phyloP scores from a whole-genome alignment of 2,329 filamentous ascomycete species.

The Neofusicoccum umdonicola region DNA sequence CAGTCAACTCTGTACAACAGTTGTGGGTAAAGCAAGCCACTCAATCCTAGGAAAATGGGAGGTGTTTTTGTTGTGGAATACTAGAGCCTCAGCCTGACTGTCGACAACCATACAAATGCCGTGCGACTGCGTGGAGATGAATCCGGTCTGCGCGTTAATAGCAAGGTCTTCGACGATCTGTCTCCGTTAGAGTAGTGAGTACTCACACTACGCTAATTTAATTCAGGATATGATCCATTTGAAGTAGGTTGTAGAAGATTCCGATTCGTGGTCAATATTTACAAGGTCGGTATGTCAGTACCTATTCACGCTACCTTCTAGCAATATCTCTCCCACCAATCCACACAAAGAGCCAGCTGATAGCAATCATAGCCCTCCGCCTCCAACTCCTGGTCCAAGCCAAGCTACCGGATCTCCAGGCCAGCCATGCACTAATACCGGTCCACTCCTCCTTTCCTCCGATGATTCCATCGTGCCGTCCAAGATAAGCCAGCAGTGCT shows the following conservation, averaged over 20 bases:
- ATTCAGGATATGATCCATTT: no score
- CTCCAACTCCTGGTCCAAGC: conserved; percentile 38
- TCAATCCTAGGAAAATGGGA: background rate
- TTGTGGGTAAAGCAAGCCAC: background rate
- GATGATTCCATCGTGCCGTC: conserved; percentile 43
- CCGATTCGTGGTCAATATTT: no score
- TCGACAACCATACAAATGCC: no score
- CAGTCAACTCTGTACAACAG: background rate
- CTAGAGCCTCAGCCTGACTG: no score
- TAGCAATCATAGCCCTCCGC: conserved; percentile 29
- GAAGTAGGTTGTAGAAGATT: no score
- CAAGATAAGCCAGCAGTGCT: conserved; percentile 42
- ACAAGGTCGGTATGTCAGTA: background rate
- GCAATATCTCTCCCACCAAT: conserved; percentile 10
- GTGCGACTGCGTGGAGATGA: no score
- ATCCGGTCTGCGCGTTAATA: no score
- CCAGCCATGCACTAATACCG: conserved; percentile 43
- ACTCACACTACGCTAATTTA: no score
- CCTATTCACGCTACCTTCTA: background rate
- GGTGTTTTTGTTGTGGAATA: no score
- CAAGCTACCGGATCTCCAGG: conserved; percentile 42
- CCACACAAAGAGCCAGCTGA: conserved; percentile 12
- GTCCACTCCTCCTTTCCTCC: conserved; percentile 36
- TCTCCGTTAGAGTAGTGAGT: no score
- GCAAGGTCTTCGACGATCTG: no score